phyloP scores from a whole-genome alignment of 768 basidiomycete genomes.

The Cyclocybe aegerita region DNA sequence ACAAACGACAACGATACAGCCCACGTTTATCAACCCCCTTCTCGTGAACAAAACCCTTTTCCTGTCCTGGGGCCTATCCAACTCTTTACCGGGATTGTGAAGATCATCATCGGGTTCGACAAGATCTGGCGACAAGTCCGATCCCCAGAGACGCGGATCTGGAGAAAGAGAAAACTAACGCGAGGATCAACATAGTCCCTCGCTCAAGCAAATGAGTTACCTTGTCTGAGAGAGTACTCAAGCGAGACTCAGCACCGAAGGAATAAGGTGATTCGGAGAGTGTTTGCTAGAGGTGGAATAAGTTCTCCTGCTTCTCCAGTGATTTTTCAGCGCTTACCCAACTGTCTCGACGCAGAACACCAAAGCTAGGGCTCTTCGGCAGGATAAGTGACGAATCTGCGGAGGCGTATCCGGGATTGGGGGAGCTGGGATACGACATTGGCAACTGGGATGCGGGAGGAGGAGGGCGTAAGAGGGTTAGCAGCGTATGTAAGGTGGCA shows the following conservation, averaged over 20 bases:
- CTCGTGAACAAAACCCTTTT: slow-evolving; percentile 48
- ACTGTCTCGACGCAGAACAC: slow-evolving; percentile 39
- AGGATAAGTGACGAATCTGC: slow-evolving; percentile 31
- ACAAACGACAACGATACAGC: slow-evolving; percentile 62
- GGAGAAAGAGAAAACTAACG: slow-evolving; percentile 60
- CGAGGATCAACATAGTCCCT: background rate
- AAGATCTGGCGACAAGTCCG: slow-evolving; percentile 50
- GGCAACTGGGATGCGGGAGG: background rate
- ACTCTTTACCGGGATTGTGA: slow-evolving; percentile 57
- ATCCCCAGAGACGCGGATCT: slow-evolving; percentile 69
- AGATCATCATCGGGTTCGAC: slow-evolving; percentile 71
- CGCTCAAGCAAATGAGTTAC: slow-evolving; percentile 22
- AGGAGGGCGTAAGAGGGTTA: background rate
- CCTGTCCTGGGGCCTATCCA: slow-evolving; percentile 24
- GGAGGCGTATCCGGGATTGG: slow-evolving; percentile 28
- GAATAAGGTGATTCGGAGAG: slow-evolving; percentile 47
- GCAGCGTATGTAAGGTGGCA: no score
- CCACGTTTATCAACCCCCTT: slow-evolving; percentile 70
- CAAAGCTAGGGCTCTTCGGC: slow-evolving; percentile 30
- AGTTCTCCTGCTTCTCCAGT: background rate
- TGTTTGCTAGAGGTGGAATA: slow-evolving; percentile 21
- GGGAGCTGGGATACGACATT: slow-evolving; percentile 31
- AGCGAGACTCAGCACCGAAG: slow-evolving; percentile 35
- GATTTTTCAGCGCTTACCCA: slow-evolving; percentile 28
- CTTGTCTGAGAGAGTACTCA: slow-evolving; percentile 45